Conservation (phyloP, 2,329 filamentous ascomycete species). For the Penicillium sp. region DNA sequence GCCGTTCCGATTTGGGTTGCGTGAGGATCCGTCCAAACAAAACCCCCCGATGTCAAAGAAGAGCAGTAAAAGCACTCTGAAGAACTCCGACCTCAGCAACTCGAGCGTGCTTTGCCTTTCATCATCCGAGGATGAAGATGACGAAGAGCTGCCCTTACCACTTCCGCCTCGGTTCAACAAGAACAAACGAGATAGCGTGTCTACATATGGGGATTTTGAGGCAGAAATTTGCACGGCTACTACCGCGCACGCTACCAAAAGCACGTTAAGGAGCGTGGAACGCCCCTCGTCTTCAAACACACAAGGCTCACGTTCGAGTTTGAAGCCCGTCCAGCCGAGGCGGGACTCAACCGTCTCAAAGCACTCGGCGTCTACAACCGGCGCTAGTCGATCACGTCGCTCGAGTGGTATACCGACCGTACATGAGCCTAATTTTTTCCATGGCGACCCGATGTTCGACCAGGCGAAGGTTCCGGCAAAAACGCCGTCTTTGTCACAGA, state of each 20-base stretch:
- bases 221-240: constrained; percentile 51
- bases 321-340: constrained; percentile 23
- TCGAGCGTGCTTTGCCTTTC: constrained; percentile 55
- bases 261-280: constrained; percentile 35
- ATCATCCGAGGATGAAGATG: constrained; percentile 54
- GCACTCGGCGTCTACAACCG: constrained; percentile 32
- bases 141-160: constrained; percentile 34
- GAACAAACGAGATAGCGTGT: constrained; percentile 44
- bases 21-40: constrained; percentile 27
- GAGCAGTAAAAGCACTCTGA: constrained; percentile 44
- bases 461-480: constrained; percentile 23
- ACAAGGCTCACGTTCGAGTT: constrained; percentile 29
- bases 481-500: constrained; percentile 26
- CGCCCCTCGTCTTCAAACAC: constrained; percentile 33
- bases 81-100: constrained; percentile 47
- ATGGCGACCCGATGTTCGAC: constrained; percentile 30
- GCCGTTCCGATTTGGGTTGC: constrained; percentile 24
- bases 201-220: constrained; percentile 46
- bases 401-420: constrained; percentile 41
- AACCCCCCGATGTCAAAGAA: constrained; percentile 37
- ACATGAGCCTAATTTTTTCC: constrained; percentile 38
- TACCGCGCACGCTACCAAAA: constrained; percentile 40
- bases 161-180: constrained; percentile 21
- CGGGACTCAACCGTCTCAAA: constrained; percentile 31
- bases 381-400: constrained; percentile 33